phyloP scores from a whole-genome alignment of 805 yeast species.

The Kluyveromyces nonfermentans region DNA sequence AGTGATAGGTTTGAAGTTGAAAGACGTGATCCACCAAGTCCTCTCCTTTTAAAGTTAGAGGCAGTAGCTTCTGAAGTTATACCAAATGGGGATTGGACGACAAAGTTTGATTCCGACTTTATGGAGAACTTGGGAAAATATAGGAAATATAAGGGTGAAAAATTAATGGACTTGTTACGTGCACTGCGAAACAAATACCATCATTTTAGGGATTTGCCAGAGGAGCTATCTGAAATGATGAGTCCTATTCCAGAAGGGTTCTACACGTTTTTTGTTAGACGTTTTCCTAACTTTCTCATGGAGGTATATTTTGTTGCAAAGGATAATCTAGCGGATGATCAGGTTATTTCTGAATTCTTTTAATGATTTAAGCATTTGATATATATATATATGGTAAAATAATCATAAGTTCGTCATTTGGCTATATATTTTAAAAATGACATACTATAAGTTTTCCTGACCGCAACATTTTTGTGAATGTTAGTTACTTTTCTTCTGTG shows the following conservation, averaged over 20 bases:
- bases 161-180: slow-evolving; percentile 75
- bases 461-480: not conserved
- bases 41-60: slow-evolving; percentile 48
- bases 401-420: too few relatives aligned
- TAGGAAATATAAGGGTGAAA: slow-evolving; percentile 73
- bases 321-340: slow-evolving; percentile 53
- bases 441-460: too few relatives aligned
- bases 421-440: too few relatives aligned
- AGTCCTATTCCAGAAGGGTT: slow-evolving; percentile 81
- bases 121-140: slow-evolving; percentile 82
- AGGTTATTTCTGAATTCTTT: slow-evolving; percentile 41
- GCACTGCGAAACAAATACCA: slow-evolving; percentile 91
- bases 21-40: slow-evolving; percentile 68
- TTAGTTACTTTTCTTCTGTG: not conserved
- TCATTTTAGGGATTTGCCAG: slow-evolving; percentile 86
- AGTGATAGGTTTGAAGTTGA: slow-evolving; percentile 89
- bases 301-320: slow-evolving; percentile 57
- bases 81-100: slow-evolving; percentile 67
- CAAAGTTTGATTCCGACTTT: slow-evolving; percentile 58
- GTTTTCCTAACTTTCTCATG: slow-evolving; percentile 75
- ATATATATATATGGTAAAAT: not conserved
- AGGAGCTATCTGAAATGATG: slow-evolving; percentile 50
- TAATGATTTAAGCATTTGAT: slow-evolving; percentile 5
- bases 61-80: slow-evolving; percentile 39
- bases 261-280: slow-evolving; percentile 59